Conservation (phyloP, 2,329 filamentous ascomycete genomes). For the Colletotrichum tofieldiae region DNA sequence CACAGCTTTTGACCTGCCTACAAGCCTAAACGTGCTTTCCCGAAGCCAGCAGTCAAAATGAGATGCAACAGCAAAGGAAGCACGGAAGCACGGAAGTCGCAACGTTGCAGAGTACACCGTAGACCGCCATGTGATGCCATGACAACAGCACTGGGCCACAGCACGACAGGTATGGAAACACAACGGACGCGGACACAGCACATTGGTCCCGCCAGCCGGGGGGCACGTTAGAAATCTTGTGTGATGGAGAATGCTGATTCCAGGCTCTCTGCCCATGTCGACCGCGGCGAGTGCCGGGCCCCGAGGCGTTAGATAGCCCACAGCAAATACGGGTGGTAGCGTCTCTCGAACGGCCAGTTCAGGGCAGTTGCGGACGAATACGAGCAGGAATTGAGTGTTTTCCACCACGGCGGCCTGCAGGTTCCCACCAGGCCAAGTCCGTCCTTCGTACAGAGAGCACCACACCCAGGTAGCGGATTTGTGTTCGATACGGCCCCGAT, state of each 20-base stretch:
- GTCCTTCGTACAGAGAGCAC: constrained; percentile 24
- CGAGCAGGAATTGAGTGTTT: constrained; percentile 27
- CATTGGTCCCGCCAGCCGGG: constrained; percentile 18
- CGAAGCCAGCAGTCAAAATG: neutral
- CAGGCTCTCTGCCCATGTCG: constrained; percentile 8
- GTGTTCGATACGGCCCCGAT: constrained; percentile 23
- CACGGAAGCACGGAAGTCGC: constrained; percentile 1
- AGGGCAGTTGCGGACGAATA: constrained; percentile 33
- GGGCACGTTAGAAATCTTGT: constrained; percentile 14
- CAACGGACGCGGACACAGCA: neutral
- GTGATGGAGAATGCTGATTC: constrained; percentile 17
- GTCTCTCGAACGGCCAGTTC: constrained; percentile 19
- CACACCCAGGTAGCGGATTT: constrained; percentile 1
- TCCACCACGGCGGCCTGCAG: constrained; percentile 33
- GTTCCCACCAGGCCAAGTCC: constrained; percentile 33
- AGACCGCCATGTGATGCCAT: constrained; percentile 11
- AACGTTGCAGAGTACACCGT: neutral
- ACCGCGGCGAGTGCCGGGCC: constrained; percentile 22
- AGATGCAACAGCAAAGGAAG: neutral
- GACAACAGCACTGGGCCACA: constrained; percentile 1
- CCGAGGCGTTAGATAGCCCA: constrained; percentile 22
- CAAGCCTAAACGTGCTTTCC: neutral
- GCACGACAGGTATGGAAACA: neutral
- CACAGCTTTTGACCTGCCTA: neutral
- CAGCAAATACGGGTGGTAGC: constrained; percentile 32